Conservation (phyloP, 371 early-diverging fungal genomes). For the Mortierella sp. region DNA sequence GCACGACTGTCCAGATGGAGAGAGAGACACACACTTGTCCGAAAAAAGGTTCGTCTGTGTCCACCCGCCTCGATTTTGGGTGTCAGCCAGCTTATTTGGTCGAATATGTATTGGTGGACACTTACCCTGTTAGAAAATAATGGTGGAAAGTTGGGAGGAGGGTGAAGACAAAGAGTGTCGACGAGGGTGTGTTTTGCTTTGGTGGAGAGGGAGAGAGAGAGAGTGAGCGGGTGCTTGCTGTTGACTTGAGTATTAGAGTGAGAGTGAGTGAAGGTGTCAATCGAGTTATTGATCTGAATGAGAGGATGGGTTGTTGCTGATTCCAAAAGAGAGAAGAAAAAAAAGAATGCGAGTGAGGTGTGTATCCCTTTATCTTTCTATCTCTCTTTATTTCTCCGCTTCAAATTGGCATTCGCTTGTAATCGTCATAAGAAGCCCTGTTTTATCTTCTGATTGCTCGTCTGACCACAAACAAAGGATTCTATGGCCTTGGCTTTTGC, state of each 20-base stretch:
- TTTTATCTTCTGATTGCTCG: no score
- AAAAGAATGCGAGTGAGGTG: not conserved
- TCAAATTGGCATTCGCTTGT: not conserved
- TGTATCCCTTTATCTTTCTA: no score
- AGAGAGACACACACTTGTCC: not conserved
- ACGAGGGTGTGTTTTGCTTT: not conserved
- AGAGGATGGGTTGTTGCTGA: not conserved
- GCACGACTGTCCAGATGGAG: not conserved
- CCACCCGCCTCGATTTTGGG: not conserved
- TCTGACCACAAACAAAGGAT: no score
- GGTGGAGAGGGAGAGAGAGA: not conserved
- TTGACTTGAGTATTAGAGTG: no score
- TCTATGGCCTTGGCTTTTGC: no score
- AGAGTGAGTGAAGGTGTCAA: not conserved
- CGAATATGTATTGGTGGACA: not conserved
- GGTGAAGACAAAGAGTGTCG: not conserved
- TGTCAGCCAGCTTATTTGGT: not conserved
- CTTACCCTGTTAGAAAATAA: slow-evolving; percentile 45
- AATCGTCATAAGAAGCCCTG: not conserved
- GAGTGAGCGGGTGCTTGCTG: not conserved
- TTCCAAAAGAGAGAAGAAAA: not conserved
- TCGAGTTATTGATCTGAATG: not conserved
- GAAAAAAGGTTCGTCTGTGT: not conserved
- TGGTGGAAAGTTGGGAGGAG: slow-evolving; percentile 16
- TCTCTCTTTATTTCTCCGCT: no score